A percentile compares a stretch with the other conserved stretches of the same genome.
phyloP scores from a whole-genome alignment of 2,329 filamentous ascomycete genomes.

The Fusarium pininemorale region DNA sequence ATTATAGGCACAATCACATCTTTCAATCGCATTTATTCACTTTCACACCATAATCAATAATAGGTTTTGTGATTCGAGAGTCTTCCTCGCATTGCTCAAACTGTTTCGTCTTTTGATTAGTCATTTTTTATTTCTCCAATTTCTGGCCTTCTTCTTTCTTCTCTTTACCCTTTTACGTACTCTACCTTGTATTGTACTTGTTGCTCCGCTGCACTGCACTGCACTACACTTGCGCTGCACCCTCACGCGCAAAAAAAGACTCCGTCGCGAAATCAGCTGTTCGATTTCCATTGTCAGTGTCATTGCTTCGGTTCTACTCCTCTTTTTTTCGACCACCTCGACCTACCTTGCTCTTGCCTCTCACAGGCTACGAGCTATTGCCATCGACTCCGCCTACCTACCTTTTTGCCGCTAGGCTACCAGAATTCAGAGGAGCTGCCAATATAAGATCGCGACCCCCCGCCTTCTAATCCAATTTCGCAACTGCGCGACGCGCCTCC shows the following conservation, averaged over 20 bases:
- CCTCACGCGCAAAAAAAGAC: constrained; percentile 1
- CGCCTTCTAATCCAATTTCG: constrained; percentile 18
- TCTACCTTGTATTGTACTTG: constrained; percentile 7
- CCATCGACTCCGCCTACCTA: constrained; percentile 29
- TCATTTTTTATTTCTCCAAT: constrained; percentile 13
- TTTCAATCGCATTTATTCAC: constrained; percentile 2
- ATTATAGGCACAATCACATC: background rate
- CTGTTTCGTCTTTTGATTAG: constrained; percentile 21
- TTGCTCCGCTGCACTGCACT: background rate
- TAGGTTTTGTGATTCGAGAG: constrained; percentile 25
- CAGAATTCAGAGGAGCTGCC: constrained; percentile 12
- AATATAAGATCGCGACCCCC: constrained; percentile 33
- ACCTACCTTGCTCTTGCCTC: constrained; percentile 22
- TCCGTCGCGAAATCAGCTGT: constrained; percentile 7
- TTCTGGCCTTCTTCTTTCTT: background rate
- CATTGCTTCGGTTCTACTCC: constrained; percentile 26
- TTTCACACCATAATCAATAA: constrained; percentile 29
- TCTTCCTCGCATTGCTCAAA: constrained; percentile 2
- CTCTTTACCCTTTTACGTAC: constrained; percentile 1
- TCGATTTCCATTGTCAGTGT: constrained; percentile 25
- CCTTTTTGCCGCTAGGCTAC: constrained; percentile 29
- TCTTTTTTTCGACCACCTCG: constrained; percentile 17
- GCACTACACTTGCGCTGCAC: background rate
- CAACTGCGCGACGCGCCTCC: constrained; percentile 38
- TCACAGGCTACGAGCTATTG: constrained; percentile 28